phyloP scores from a whole-genome alignment of 73 alveolate species.

The Paramecium primaurelia region DNA sequence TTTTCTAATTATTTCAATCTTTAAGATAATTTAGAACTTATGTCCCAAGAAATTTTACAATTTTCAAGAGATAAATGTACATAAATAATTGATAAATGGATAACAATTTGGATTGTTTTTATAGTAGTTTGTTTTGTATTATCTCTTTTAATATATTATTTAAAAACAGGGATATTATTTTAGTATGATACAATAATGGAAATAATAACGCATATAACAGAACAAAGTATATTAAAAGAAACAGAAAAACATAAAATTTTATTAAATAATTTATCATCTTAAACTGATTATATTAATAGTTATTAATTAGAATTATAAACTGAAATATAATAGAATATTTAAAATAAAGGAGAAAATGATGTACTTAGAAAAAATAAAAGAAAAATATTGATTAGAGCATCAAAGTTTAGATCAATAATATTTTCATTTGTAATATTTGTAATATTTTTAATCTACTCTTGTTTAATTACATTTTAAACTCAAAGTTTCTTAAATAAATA shows the following conservation, averaged over 20 bases:
- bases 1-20: constrained; percentile 14
- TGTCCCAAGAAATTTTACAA: not conserved
- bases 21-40: not conserved
- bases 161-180: not conserved
- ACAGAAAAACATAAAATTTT: not conserved
- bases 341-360: not conserved
- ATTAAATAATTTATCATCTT: not conserved
- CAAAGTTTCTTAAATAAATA: not conserved
- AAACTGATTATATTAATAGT: not conserved
- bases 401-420: not conserved
- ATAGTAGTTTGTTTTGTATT: not conserved
- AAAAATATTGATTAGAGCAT: not conserved
- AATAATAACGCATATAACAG: not conserved
- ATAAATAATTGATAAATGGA: not conserved
- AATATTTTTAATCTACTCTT: not conserved
- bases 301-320: not conserved
- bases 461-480: not conserved
- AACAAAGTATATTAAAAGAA: not conserved
- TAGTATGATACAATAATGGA: constrained; percentile 1
- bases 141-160: not conserved
- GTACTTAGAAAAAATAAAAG: not conserved
- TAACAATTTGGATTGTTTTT: not conserved
- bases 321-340: not conserved
- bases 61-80: not conserved
- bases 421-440: not conserved